Evolutionary conservation across 2,329 filamentous ascomycete species (phyloP).

Genomic region (Paraphaeosphaeria sporulosa): DNA sequence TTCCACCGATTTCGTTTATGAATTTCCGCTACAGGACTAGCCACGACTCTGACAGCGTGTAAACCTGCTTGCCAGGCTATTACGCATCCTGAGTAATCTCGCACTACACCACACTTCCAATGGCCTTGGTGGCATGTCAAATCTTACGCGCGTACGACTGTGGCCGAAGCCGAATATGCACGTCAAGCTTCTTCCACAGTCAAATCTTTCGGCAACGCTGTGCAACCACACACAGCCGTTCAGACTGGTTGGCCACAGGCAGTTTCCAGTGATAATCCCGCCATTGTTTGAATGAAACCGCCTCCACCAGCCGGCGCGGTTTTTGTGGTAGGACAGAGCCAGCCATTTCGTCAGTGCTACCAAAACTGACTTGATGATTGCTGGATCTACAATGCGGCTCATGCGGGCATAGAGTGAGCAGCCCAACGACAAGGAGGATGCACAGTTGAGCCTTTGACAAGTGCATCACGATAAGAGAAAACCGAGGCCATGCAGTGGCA

Average conservation of each 20-base stretch:
- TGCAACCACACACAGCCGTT: constrained; percentile 29
- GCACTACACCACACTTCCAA: constrained; percentile 1
- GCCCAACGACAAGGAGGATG: background rate
- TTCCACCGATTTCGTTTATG: no score
- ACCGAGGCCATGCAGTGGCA: constrained; percentile 5
- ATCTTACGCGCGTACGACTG: constrained; percentile 13
- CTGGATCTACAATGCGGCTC: constrained; percentile 16
- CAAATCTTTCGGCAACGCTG: constrained; percentile 31
- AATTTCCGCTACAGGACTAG: no score
- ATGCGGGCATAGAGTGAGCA: constrained; percentile 10
- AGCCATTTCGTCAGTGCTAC: constrained; percentile 17
- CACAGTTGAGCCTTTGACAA: no score
- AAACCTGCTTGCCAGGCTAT: background rate
- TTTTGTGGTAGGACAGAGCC: constrained; percentile 6
- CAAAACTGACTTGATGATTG: constrained; percentile 15
- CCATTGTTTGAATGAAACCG: constrained; percentile 26
- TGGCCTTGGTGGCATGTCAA: constrained; percentile 1
- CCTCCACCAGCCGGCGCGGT: constrained; percentile 5
- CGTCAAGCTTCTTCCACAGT: constrained; percentile 37
- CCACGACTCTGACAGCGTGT: background rate
- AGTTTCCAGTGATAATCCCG: constrained; percentile 4
- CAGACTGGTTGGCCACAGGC: constrained; percentile 10
- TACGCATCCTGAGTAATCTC: constrained; percentile 3
- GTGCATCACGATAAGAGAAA: background rate
- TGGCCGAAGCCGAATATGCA: constrained; percentile 26